Base-by-base conservation (phyloP, 306 rosid species). In the Prunus fruticosa region DNA sequence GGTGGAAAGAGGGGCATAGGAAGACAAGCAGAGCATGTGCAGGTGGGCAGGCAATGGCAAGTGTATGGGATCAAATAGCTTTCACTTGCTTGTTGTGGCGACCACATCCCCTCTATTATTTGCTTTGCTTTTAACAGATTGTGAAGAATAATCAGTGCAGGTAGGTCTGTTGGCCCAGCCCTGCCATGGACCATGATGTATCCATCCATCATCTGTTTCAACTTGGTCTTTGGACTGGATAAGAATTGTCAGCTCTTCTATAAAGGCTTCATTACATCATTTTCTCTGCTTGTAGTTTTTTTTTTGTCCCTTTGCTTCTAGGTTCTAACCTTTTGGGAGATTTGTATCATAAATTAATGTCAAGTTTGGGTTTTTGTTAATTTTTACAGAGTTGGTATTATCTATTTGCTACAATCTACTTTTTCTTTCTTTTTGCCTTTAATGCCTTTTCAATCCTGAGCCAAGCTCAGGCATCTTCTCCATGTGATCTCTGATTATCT, bases 71-170 rank as follows among this genome's bases (percentile, higher is more conserved):
- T 43, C 73, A 46, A 53, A 16, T 64, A 22, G 67, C 77, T 58
- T 28, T 76, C 69, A 64, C 1, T 49, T 76, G 22, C 25, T 25
- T 50, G 27, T 25, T 47, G 67, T 73, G 85, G 51, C 71, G 77
- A 62, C 76, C 78, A 67, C 82, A 38, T 47, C 73, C 79, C 72
- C 77, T 51, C 67, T 28, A 72, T 77, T 77, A 77, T 82, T 72
- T 67, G 67, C 71, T 66, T 53, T 69, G 58, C 51, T 62, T 81
- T 76, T 75, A 12, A n/a, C 30, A n/a, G 79, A 64, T 45, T 75
- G 72, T 61, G 66, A 68, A 43, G 84, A 71, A 76, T 63, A 76
- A 71, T 76, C 74, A 46, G 78, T 20, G 46, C 69, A 61, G 45
- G 74, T 34, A 30, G 77, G 52, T 63, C 57, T 57, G 76, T 61